A percentile compares a stretch with the other conserved stretches of the same genome.
phyloP scores from a whole-genome alignment of 805 yeast genomes.

The Wickerhamomyces chaumierensis region DNA sequence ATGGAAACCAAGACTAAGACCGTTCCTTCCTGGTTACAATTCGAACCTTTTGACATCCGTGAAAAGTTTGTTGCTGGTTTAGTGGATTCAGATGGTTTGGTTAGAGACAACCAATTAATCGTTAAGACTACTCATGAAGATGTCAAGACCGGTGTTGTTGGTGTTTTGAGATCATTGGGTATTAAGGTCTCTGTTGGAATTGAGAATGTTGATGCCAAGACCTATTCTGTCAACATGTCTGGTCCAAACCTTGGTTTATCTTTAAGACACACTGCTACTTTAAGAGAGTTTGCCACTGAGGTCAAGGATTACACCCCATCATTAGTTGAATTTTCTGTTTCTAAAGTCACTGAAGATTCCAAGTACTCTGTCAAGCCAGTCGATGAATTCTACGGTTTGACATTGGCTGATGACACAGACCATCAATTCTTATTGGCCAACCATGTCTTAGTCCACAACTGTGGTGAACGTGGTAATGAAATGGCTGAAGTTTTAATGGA shows the following conservation, averaged over 20 bases:
- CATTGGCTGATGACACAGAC: constrained; percentile 25
- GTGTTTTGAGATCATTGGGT: constrained; percentile 33
- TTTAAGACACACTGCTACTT: constrained; percentile 18
- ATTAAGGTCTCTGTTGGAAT: constrained; percentile 23
- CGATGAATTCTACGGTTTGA: constrained; percentile 32
- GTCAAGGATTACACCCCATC: constrained; percentile 5
- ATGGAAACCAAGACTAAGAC: constrained; percentile 10
- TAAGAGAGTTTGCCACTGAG: constrained; percentile 7
- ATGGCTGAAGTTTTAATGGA: constrained; percentile 99
- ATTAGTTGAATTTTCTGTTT: constrained; percentile 21
- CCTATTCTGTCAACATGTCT: constrained; percentile 8
- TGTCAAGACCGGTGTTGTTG: constrained; percentile 25
- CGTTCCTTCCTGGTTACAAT: constrained; percentile 24
- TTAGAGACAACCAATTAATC: constrained; percentile 18
- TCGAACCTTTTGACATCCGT: constrained; percentile 28
- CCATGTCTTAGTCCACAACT: constrained; percentile 23
- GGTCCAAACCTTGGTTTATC: constrained; percentile 19
- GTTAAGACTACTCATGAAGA: constrained; percentile 22
- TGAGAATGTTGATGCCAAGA: constrained; percentile 9
- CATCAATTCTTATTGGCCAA: constrained; percentile 31
- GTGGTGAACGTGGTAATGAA: constrained; percentile 97
- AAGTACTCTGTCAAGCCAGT: constrained; percentile 5
- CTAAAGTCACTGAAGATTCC: constrained; percentile 5
- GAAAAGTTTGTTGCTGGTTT: constrained; percentile 34
- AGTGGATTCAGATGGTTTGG: constrained; percentile 28